These are phyloP conservation scores for Paratinospora sagittata DNA, from an alignment of 164 flowering plant species.

Conservation along the genomic window DNA sequence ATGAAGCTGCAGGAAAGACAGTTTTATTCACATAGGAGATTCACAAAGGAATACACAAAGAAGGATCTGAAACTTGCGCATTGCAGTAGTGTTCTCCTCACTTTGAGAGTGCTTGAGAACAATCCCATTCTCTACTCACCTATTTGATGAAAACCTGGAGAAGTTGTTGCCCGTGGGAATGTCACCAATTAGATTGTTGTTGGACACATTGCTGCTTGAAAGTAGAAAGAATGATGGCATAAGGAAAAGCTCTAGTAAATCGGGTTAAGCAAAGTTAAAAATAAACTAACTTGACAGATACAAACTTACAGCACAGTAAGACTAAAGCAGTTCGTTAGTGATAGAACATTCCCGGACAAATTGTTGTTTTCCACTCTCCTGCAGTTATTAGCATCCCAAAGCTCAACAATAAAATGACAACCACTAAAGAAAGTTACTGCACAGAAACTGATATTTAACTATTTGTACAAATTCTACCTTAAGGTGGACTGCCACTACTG, in stretches of 20 bases:
- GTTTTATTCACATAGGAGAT: background rate
- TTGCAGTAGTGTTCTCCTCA: background rate
- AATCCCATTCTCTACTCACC: conserved; percentile 29
- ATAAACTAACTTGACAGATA: background rate
- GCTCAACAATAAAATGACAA: background rate
- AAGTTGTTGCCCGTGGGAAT: conserved; percentile 79
- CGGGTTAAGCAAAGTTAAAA: background rate
- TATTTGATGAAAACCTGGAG: conserved; percentile 72
- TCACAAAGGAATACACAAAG: background rate
- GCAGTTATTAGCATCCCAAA: conserved; percentile 15
- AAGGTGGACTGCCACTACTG: background rate
- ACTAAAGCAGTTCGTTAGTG: conserved; percentile 62
- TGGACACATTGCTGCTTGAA: conserved; percentile 72
- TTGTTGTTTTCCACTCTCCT: conserved; percentile 75
- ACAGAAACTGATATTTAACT: background rate
- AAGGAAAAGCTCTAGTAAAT: background rate
- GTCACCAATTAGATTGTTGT: conserved; percentile 69
- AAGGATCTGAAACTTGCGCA: background rate
- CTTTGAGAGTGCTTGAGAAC: background rate
- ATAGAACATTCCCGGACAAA: conserved; percentile 55
- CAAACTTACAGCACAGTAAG: conserved; percentile 58
- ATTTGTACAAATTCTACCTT: background rate
- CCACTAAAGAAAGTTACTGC: background rate
- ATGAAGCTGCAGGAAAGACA: conserved; percentile 49
- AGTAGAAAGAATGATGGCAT: background rate